phyloP scores from a whole-genome alignment of 768 basidiomycete species.

The Mrakia blollopis region DNA sequence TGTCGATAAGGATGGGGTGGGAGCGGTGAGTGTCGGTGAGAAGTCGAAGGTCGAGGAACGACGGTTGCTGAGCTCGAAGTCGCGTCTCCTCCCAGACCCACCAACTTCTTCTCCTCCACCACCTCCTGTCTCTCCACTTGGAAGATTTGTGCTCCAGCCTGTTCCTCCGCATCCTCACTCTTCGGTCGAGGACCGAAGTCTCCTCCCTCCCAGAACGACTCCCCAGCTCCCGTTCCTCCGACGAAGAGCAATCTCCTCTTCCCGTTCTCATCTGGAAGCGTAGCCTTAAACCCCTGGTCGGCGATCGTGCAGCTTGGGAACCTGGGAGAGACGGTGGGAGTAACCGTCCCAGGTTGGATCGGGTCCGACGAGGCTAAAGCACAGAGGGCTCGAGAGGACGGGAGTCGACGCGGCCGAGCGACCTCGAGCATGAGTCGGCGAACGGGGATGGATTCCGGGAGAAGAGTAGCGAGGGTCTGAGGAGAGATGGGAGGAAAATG shows the following conservation, averaged over 20 bases:
- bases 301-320: neutral
- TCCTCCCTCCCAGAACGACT: neutral
- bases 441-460: neutral
- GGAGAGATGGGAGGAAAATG: neutral
- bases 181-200: neutral
- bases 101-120: no score
- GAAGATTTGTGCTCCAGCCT: no score
- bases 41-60: no score
- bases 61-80: no score
- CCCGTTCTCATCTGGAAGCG: neutral
- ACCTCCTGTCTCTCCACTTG: no score
- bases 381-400: neutral
- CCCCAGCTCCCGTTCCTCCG: neutral
- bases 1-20: no score
- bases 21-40: no score
- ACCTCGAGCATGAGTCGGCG: neutral
- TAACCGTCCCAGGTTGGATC: neutral
- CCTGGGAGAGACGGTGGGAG: neutral
- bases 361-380: neutral
- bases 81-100: no score
- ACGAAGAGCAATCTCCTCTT: neutral
- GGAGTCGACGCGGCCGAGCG: neutral
- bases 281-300: neutral
- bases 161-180: no score
- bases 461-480: neutral